Percentiles rank a stretch among this genome's conserved stretches.
Conservation (phyloP, 2,329 filamentous ascomycete genomes). For the Fusarium coicis region DNA sequence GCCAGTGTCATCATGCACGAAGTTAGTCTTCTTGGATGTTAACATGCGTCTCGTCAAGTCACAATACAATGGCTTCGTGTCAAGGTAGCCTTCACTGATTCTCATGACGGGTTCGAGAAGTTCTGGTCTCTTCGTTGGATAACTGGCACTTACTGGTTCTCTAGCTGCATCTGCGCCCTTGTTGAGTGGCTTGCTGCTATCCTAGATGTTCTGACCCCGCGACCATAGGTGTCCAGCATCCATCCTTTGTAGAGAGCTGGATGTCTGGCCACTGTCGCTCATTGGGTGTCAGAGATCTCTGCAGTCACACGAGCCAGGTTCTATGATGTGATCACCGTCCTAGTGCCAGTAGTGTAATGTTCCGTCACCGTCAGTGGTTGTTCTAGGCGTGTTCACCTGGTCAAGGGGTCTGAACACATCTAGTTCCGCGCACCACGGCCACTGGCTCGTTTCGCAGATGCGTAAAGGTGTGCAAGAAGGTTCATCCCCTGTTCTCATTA, state of each 20-base stretch:
- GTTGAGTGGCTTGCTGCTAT: background rate
- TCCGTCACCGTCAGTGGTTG: background rate
- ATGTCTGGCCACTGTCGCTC: no score
- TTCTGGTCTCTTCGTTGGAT: fast-evolving
- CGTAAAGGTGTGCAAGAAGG: background rate
- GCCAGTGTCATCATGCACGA: no score
- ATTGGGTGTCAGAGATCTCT: background rate
- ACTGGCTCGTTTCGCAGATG: background rate
- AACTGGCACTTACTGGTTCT: background rate
- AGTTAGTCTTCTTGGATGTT: no score
- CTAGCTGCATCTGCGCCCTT: fast-evolving
- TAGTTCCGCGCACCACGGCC: background rate
- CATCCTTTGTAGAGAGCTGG: background rate
- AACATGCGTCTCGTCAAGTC: background rate
- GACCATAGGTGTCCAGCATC: background rate
- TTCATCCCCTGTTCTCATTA: background rate
- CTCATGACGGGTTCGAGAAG: background rate
- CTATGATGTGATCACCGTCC: fast-evolving
- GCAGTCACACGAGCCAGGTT: background rate
- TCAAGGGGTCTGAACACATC: background rate
- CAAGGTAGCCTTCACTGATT: no score
- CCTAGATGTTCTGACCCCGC: fast-evolving
- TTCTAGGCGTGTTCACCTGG: background rate
- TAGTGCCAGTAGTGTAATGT: background rate
- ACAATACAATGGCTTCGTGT: fast-evolving